phyloP scores from a whole-genome alignment of 1,284 basidiomycete species.

The Fomes fomentarius region DNA sequence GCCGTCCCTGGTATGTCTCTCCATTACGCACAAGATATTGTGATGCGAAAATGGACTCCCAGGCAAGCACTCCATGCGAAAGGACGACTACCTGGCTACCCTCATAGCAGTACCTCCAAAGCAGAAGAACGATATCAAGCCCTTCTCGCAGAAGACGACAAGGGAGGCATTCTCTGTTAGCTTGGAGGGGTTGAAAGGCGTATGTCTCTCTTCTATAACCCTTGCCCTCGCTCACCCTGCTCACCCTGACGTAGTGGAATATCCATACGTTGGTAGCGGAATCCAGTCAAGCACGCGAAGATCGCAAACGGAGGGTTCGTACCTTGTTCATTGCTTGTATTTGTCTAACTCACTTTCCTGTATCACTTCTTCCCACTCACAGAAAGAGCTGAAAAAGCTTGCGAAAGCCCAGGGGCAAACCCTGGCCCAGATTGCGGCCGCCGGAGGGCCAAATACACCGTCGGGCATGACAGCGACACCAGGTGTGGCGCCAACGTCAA shows the following conservation, averaged over 20 bases:
- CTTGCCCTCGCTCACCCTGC: conserved; percentile 21
- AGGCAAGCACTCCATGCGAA: conserved; percentile 85
- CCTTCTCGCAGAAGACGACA: conserved; percentile 70
- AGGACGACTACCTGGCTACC: conserved; percentile 70
- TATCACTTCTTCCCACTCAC: conserved; percentile 17
- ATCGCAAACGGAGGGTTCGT: conserved; percentile 76
- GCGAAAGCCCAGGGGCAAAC: conserved; percentile 62
- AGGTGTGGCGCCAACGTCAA: conserved; percentile 22
- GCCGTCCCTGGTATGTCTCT: conserved; percentile 65
- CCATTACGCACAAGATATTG: conserved; percentile 5
- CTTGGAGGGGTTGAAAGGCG: conserved; percentile 74
- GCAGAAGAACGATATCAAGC: conserved; percentile 62
- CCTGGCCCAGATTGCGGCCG: conserved; percentile 20
- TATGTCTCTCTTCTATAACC: conserved; percentile 50
- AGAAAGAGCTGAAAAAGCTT: conserved; percentile 76
- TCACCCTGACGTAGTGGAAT: conserved; percentile 62
- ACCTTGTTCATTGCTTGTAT: conserved; percentile 6
- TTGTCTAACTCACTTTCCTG: conserved; percentile 18
- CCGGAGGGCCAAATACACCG: conserved; percentile 31
- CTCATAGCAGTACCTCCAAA: conserved; percentile 74
- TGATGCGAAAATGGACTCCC: conserved; percentile 7
- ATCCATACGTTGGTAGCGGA: conserved; percentile 62
- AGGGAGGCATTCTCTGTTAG: conserved; percentile 74
- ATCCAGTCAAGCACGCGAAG: conserved; percentile 76
- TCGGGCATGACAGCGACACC: conserved; percentile 34